Percentiles rank a stretch among this genome's conserved stretches.
Conservation (phyloP, 176 grass and related monocot genomes). For the Alloteropsis semialata region DNA sequence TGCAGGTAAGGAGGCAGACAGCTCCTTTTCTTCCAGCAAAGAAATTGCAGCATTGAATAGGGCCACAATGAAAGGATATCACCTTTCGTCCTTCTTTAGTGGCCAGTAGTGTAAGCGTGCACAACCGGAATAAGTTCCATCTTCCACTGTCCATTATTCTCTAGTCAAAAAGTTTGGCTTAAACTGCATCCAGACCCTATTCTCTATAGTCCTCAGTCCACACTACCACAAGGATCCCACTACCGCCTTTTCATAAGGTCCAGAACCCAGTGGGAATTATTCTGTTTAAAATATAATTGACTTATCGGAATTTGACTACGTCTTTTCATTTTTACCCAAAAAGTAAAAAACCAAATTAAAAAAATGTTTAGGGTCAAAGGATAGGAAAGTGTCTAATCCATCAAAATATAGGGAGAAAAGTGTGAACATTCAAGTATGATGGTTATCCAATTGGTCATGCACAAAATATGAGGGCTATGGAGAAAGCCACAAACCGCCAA, state of each 20-base stretch:
- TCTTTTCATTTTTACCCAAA: conserved; percentile 28
- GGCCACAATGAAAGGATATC: conserved; percentile 17
- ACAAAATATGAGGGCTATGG: neutral
- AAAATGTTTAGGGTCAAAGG: neutral
- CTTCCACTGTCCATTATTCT: conserved; percentile 25
- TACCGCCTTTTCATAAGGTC: conserved; percentile 10
- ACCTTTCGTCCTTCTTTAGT: conserved; percentile 3
- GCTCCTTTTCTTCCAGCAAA: conserved; percentile 28
- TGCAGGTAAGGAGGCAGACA: conserved; percentile 38
- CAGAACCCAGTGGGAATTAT: conserved; percentile 11
- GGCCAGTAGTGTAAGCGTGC: conserved; percentile 34
- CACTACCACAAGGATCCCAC: conserved; percentile 18
- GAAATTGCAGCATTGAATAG: conserved; percentile 31
- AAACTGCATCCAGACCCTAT: conserved; percentile 17
- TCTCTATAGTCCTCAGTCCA: conserved; percentile 12
- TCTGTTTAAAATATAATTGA: neutral
- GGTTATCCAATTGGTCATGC: conserved; percentile 16
- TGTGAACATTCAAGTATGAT: neutral
- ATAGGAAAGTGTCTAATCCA: neutral
- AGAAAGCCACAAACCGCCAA: neutral
- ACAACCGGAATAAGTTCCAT: conserved; percentile 26
- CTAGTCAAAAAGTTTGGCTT: conserved; percentile 31
- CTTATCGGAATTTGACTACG: neutral
- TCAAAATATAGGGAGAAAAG: conserved; percentile 15
- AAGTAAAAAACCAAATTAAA: neutral